Conservation (phyloP, 2,329 filamentous ascomycete genomes). For the Apiospora sp. region DNA sequence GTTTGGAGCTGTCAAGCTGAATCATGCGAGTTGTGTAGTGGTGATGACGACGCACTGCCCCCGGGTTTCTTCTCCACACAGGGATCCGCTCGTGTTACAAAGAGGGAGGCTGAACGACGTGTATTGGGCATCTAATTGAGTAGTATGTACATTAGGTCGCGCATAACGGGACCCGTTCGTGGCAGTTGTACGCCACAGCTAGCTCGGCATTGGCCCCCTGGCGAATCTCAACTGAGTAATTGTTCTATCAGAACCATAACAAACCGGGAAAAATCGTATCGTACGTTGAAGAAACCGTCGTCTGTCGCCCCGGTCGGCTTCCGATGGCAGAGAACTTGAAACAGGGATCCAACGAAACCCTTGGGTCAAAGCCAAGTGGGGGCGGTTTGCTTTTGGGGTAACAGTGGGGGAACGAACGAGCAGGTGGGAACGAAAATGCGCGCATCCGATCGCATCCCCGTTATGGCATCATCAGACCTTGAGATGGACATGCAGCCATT, state of each 20-base stretch:
- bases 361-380: neutral
- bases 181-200: neutral
- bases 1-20: slow-evolving; percentile 2
- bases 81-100: neutral
- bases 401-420: slow-evolving; percentile 4
- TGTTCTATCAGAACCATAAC: neutral
- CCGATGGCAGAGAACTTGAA: neutral
- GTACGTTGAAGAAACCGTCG: neutral
- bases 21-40: neutral
- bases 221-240: neutral
- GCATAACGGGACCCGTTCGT: neutral
- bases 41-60: slow-evolving; percentile 8
- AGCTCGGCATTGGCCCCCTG: neutral
- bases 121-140: neutral
- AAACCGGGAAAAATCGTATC: neutral
- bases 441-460: neutral
- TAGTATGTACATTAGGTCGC: neutral
- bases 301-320: neutral
- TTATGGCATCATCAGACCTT: slow-evolving; percentile 2
- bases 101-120: neutral
- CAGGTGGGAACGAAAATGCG: neutral
- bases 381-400: slow-evolving; percentile 1
- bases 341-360: neutral
- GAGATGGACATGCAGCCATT: slow-evolving; percentile 5
- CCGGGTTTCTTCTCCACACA: slow-evolving; percentile 3